Evolutionary conservation across 2,329 filamentous ascomycete genomes (phyloP).

Genomic region (Cladophialophora exuberans): DNA sequence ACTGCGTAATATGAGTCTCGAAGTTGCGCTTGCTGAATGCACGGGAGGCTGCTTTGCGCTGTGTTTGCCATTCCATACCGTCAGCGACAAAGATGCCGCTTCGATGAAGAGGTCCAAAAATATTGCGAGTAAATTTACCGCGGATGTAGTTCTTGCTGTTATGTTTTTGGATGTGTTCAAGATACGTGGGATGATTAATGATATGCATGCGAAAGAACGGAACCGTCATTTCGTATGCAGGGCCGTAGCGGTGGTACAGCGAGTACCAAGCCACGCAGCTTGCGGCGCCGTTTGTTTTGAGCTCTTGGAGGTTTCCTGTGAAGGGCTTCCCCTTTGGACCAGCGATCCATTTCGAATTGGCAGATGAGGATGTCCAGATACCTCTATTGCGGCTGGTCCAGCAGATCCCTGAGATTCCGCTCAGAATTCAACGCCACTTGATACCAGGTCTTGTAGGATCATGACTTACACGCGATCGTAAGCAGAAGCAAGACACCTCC

Average conservation of each 20-base stretch:
- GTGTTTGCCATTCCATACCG: constrained; percentile 17
- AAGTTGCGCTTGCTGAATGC: constrained; percentile 27
- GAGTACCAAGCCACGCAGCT: constrained; percentile 25
- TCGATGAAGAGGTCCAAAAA: constrained; percentile 19
- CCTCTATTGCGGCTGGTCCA: constrained; percentile 22
- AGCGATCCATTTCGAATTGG: constrained; percentile 21
- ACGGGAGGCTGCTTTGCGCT: constrained; percentile 20
- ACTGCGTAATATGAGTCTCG: constrained; percentile 22
- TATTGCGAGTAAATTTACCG: constrained; percentile 17
- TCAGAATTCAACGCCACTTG: not conserved
- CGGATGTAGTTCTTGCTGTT: constrained; percentile 25
- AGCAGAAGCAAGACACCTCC: not conserved
- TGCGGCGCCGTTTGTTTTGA: constrained; percentile 20
- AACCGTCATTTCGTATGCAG: constrained; percentile 24
- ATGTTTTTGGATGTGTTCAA: constrained; percentile 23
- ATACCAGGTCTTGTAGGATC: not conserved
- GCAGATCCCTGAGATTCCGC: constrained; percentile 20
- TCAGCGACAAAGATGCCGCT: constrained; percentile 22
- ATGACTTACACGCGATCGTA: constrained; percentile 4
- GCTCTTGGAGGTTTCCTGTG: constrained; percentile 19
- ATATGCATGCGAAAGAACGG: constrained; percentile 26
- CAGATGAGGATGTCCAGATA: constrained; percentile 19
- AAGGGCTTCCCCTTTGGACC: constrained; percentile 21
- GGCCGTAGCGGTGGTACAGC: constrained; percentile 16
- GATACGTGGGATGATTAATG: constrained; percentile 24